Percentiles rank a stretch among this genome's conserved stretches.
These are phyloP conservation scores for Raphanus sativus DNA, from an alignment of 345 rosid species.

Conservation along the genomic window DNA sequence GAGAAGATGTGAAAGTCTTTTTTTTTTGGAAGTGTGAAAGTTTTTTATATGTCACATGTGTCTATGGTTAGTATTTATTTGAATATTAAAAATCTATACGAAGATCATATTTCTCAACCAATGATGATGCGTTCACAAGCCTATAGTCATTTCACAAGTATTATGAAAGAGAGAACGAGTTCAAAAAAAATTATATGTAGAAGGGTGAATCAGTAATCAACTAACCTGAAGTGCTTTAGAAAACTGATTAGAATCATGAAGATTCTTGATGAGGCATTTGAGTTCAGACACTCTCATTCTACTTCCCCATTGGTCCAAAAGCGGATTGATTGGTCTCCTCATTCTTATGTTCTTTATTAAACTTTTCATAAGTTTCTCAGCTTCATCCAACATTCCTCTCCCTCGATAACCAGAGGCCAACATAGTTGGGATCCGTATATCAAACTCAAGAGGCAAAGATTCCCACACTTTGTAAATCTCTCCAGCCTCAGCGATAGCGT, in stretches of 20 bases:
- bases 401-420: conserved; percentile 3
- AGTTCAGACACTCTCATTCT: neutral
- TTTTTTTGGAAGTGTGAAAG: neutral
- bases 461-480: conserved; percentile 19
- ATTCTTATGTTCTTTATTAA: neutral
- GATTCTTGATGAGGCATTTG: conserved; percentile 11
- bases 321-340: neutral
- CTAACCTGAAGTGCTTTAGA: conserved; percentile 6
- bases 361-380: conserved; percentile 1
- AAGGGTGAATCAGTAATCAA: neutral
- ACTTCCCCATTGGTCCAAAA: conserved; percentile 6
- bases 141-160: neutral
- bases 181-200: neutral
- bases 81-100: neutral
- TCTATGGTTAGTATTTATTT: neutral
- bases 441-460: conserved; percentile 10
- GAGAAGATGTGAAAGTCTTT: too few relatives aligned
- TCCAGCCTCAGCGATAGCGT: neutral
- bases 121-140: neutral
- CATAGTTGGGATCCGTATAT: neutral
- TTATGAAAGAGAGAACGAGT: neutral
- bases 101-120: neutral
- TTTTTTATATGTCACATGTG: neutral
- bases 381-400: neutral
- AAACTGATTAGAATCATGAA: conserved; percentile 4